Conservation (phyloP, 768 basidiomycete genomes). For the Tylopilus cervinicoccineus region DNA sequence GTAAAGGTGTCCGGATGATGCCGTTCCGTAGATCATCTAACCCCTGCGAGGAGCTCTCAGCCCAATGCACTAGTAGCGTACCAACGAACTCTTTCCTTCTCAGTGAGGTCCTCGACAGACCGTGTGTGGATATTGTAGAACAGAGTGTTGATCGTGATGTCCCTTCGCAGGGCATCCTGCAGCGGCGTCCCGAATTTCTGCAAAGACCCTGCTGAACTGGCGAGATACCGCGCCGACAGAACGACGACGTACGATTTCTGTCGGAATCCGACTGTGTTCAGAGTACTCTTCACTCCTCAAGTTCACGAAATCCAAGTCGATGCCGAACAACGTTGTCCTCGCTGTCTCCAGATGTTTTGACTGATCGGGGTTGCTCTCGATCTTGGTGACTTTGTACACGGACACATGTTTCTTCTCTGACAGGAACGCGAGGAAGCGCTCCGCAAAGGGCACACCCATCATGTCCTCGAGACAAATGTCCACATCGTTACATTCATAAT, state of each 20-base stretch:
- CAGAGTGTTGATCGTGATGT: constrained; percentile 92
- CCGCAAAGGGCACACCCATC: constrained; percentile 89
- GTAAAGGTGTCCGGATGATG: constrained; percentile 82
- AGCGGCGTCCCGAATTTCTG: constrained; percentile 90
- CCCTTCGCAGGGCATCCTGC: constrained; percentile 86
- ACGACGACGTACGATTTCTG: constrained; percentile 61
- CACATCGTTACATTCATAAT: constrained; percentile 81
- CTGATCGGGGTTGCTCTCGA: constrained; percentile 93
- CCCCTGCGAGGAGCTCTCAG: constrained; percentile 47
- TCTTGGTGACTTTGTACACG: constrained; percentile 62
- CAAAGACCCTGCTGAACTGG: neutral
- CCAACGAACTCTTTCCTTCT: constrained; percentile 46
- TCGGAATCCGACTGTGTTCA: constrained; percentile 83
- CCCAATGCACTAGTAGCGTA: neutral
- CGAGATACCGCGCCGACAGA: neutral
- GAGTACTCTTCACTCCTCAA: constrained; percentile 91
- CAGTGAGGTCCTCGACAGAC: constrained; percentile 82
- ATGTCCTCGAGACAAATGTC: constrained; percentile 88
- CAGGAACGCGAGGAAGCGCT: constrained; percentile 62
- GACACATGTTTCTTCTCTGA: constrained; percentile 30
- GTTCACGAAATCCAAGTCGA: constrained; percentile 93
- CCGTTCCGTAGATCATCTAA: constrained; percentile 77
- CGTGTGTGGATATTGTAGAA: constrained; percentile 94
- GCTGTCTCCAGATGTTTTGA: constrained; percentile 98
- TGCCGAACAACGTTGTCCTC: constrained; percentile 69